Percentiles rank a stretch among this genome's conserved stretches.
phyloP scores from a whole-genome alignment of 257 asterid genomes.

The Solanum bukasovii region DNA sequence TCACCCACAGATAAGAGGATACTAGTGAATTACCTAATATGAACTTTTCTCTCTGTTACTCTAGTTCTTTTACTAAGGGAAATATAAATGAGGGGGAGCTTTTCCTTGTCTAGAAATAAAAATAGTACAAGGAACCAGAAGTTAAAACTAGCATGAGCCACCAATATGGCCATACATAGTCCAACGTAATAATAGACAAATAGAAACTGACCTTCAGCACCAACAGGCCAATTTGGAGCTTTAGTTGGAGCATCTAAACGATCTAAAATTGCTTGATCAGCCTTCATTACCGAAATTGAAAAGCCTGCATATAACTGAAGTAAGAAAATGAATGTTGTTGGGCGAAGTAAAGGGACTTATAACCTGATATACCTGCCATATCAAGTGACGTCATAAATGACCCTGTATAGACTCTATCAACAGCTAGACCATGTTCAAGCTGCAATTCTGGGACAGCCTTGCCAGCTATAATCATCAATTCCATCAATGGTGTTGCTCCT shows the following conservation, averaged over 20 bases:
- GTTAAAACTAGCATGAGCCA: neutral
- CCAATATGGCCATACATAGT: neutral
- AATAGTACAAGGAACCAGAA: neutral
- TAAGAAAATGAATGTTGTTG: conserved; percentile 1
- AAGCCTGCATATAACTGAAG: conserved; percentile 44
- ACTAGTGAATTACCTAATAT: neutral
- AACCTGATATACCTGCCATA: conserved; percentile 66
- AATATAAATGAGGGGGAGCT: neutral
- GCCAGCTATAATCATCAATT: conserved; percentile 95
- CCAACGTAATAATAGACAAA: neutral
- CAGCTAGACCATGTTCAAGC: conserved; percentile 94
- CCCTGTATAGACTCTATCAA: conserved; percentile 95
- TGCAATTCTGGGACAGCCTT: conserved; percentile 82
- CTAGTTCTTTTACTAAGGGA: neutral
- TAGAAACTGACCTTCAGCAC: conserved; percentile 60
- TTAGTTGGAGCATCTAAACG: conserved; percentile 89
- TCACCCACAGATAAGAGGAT: neutral
- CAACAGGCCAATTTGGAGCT: conserved; percentile 98
- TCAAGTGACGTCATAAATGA: conserved; percentile 98
- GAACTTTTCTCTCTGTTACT: neutral
- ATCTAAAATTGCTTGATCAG: conserved; percentile 53
- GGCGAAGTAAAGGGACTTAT: neutral
- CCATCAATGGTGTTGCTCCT: conserved; percentile 93
- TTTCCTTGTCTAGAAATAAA: neutral
- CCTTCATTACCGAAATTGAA: conserved; percentile 89